Base-by-base conservation (phyloP, 495 filamentous ascomycete genomes). In the Penicillium silybi region DNA sequence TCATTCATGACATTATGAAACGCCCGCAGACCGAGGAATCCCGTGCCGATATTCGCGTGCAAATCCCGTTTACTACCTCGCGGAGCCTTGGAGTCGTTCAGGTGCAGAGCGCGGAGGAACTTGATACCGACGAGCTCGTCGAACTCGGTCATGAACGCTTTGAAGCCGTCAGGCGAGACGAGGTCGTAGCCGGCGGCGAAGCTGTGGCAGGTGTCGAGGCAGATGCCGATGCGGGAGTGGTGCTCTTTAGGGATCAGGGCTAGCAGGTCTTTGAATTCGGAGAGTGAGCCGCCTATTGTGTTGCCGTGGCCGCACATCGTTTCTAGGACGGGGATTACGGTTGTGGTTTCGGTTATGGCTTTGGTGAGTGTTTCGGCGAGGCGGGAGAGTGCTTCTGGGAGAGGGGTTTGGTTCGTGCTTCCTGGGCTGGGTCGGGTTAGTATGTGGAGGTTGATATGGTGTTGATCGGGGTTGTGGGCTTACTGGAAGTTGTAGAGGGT, bases 101-200 rank as follows among this genome's bases (percentile, higher is more conserved):
- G 63, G 63, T 98, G 93, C 32, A 97, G 71, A 1, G 93, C 93
- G 45, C 81, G 81, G 0, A 98, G 82, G 62, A 91, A 95, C 26
- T 83, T 70, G 27, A 86, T 59, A 1, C 93, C 93, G 17, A 98
- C 84, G 15, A 88, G 71, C n/a, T 80, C 59, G 56, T 95, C 85
- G 62, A 98, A 97, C 38, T 86, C 73, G 9, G 76, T 54, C 64
- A 97, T 75, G 18, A 90, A 90, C 19, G 75, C 65, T 34, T 78
- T 71, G 71, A 93, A 97, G 0, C 89, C 81, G 16, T 78, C 75
- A 0, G 88, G 85, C 0, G 85, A 79, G 48, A 87, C 82, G 32
- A 98, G 77, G 70, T 98, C 93, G 66, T 97, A 95, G 6, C 93
- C 93, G 0, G 89, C 91, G 7, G 91, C 85, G 62, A 97, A 97